Evolutionary conservation across 805 yeast genomes (phyloP).

Genomic region (Maudiozyma barnettii): DNA sequence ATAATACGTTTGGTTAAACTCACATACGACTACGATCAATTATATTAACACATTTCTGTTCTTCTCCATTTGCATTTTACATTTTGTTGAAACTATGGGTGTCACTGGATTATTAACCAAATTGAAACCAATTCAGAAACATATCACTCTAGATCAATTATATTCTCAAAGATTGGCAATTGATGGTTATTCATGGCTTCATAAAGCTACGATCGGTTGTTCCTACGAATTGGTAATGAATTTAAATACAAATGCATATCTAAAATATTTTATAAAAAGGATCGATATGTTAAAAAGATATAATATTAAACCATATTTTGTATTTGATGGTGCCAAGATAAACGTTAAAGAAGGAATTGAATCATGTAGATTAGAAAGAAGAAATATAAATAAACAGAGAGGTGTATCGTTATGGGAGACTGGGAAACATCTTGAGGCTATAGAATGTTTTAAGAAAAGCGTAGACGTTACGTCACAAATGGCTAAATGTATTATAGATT

Average conservation of each 20-base stretch:
- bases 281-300: constrained; percentile 51
- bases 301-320: constrained; percentile 72
- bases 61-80: background rate
- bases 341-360: constrained; percentile 72
- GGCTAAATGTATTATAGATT: constrained; percentile 75
- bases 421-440: constrained; percentile 50
- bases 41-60: no score
- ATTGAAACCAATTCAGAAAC: constrained; percentile 59
- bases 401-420: constrained; percentile 40
- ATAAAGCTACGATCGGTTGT: constrained; percentile 70
- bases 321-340: constrained; percentile 83
- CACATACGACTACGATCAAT: no score
- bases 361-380: constrained; percentile 41
- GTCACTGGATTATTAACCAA: constrained; percentile 68
- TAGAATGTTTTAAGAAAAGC: constrained; percentile 58
- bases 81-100: constrained; percentile 48
- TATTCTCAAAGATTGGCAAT: constrained; percentile 71
- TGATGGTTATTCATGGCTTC: constrained; percentile 94
- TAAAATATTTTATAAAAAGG: constrained; percentile 56
- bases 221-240: constrained; percentile 69
- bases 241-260: constrained; percentile 53
- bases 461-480: constrained; percentile 80
- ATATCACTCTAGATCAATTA: constrained; percentile 44
- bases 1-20: no score
- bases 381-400: constrained; percentile 47